Conservation (phyloP, 768 basidiomycete species). For the Russula vinacea region DNA sequence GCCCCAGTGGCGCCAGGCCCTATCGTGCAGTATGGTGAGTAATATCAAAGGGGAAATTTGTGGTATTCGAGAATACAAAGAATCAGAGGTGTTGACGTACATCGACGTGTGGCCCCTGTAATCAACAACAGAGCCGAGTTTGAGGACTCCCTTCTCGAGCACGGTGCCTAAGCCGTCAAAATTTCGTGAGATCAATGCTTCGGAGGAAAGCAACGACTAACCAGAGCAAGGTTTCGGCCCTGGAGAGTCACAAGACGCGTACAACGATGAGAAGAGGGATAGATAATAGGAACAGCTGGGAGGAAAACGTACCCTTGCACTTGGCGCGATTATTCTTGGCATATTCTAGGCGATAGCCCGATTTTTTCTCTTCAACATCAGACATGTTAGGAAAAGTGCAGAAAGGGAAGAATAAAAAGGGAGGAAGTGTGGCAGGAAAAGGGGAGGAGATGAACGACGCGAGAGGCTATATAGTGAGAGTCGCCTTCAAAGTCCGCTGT, state of each 20-base stretch:
- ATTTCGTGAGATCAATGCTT: conserved; percentile 29
- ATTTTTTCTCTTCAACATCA: conserved; percentile 45
- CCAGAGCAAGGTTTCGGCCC: conserved; percentile 77
- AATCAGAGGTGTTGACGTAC: conserved; percentile 41
- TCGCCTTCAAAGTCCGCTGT: conserved; percentile 39
- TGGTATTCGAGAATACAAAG: not conserved
- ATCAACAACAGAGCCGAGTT: conserved; percentile 74
- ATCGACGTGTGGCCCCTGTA: conserved; percentile 65
- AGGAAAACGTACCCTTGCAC: conserved; percentile 65
- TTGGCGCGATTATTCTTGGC: conserved; percentile 63
- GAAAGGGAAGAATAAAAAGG: conserved; percentile 17
- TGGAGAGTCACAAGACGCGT: conserved; percentile 36
- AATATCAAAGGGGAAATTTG: not conserved
- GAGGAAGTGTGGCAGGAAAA: conserved; percentile 31
- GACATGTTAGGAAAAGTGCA: conserved; percentile 36
- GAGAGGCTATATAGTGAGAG: conserved; percentile 29
- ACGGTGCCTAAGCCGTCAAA: conserved; percentile 50
- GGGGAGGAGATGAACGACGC: conserved; percentile 29
- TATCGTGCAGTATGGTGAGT: conserved; percentile 33
- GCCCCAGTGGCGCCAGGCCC: conserved; percentile 90
- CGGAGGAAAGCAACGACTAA: conserved; percentile 36
- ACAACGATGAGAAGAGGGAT: conserved; percentile 31
- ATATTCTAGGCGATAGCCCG: conserved; percentile 78
- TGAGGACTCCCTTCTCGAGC: conserved; percentile 68
- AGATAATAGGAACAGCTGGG: conserved; percentile 31